Base-by-base conservation (phyloP, 2,329 filamentous ascomycete genomes). In the Colletotrichum sp. region DNA sequence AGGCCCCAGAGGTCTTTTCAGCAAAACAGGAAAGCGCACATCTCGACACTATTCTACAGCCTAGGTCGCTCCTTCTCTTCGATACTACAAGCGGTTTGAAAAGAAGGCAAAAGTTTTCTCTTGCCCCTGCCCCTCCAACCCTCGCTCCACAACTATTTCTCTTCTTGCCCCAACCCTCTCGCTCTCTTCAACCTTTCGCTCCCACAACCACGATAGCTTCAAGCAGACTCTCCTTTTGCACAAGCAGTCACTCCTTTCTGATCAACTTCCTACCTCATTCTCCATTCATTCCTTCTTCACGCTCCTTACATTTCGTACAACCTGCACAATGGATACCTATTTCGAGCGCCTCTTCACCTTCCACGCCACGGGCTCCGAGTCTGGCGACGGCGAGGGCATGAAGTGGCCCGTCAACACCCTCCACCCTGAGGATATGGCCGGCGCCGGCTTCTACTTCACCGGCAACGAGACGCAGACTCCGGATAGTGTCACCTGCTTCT, bases 401-500 rank as follows among this genome's bases (percentile, higher is more conserved):
- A 34, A 13, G 3, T 78, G 77, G 77, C 70, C 77, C 7, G 12
- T 64, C 13, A 7, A 52, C 0, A 10, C 34, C 1, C 68, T 62
- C 0, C 49, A 55, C 4, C 66, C 71, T 0, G 71, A 77, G 24
- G 69, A 75, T 12, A 78, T 78, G 77, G 75, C 75, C 0, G 71
- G 64, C 0, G 75, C 77, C 0, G 75, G 77, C 4, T 78, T 75
- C 16, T 52, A 28, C 2, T 69, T 5, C 18, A 52, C 18, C 10
- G 68, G 24, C 3, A 24, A 3, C 7, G 34, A 64, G 0, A 8
- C 7, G 0, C 5, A 26, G 4, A 13, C 16, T 1, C 3, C 32
- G 0, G 77, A 78, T 9, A 57, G 30, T 2, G 75, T 75, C 0
- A 32, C 24, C 5, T 78, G 77, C 21, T 34, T 68, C 3, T 28